Evolutionary conservation across 192 early-diverging fungal species (phyloP), one percentile per base, ranked within the genome.

Genomic region (Backusella tarrabulga): DNA sequence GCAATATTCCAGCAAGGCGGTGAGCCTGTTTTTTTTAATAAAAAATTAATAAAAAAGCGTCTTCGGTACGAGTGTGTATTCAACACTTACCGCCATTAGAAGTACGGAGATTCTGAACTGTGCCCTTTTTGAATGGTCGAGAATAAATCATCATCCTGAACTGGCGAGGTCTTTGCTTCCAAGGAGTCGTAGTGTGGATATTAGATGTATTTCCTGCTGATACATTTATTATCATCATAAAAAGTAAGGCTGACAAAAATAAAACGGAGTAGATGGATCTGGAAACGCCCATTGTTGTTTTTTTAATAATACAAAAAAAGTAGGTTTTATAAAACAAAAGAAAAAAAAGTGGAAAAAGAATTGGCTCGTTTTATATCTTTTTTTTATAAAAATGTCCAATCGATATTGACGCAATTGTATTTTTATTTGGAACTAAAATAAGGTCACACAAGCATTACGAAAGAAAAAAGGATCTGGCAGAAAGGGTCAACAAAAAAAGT

Each of bases 121-220:
- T 60, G 35, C 73, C 73, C 35, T 74, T 56, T 19, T 60, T 54
- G 40, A 63, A 41, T 5, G 73, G 54, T 63, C 54, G 32, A 66
- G 73, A 63, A 74, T 63, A 74, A 21, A 74, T 6, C n/a, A 63
- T 35, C 73, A 74, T 74, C 21, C 56, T 40, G 73, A 74, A 74
- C 42, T 74, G 54, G 14, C 60, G 73, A 74, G 73, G 73, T 74
- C 73, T 35, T 50, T 50, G 44, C 34, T 50, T 52, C 72, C 68
- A 70, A 21, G 68, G 14, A 23, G 35, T 5, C 11, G 34, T 40
- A 17, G n/a, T 38, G 11, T 23, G 35, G n/a, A 70, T 14, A 40
- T 70, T 9, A 26, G 19, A 23, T 5, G 21, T 26, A 21, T 38
- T 41, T 40, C 17, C 35, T 23, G 68, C 34, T 38, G 21, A 70